Conservation (phyloP, 805 yeast species). For the Myxozyma vanderwaltii region DNA sequence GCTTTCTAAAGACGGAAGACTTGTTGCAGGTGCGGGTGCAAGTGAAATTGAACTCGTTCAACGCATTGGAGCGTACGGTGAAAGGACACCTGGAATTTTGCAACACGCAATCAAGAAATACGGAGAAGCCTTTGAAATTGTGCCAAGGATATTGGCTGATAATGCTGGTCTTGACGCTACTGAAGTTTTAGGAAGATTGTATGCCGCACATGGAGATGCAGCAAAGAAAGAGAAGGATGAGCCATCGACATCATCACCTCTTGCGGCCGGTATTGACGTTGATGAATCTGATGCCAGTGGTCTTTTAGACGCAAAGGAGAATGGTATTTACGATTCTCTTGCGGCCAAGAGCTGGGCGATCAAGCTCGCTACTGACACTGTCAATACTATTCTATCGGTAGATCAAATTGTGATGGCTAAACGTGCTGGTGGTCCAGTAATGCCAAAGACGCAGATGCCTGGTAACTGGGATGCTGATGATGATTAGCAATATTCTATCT, state of each 20-base stretch:
- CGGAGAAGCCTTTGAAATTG: slow-evolving; percentile 91
- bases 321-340: slow-evolving; percentile 76
- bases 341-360: slow-evolving; percentile 84
- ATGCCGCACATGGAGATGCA: slow-evolving; percentile 78
- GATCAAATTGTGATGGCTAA: slow-evolving; percentile 99
- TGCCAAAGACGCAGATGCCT: slow-evolving; percentile 83
- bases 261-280: slow-evolving; percentile 65
- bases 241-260: neutral
- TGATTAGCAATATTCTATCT: too few species aligned
- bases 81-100: slow-evolving; percentile 86
- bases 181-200: slow-evolving; percentile 83
- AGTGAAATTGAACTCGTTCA: slow-evolving; percentile 85
- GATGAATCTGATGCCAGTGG: slow-evolving; percentile 61
- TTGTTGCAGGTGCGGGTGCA: slow-evolving; percentile 96
- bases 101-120: slow-evolving; percentile 93
- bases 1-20: slow-evolving; percentile 73
- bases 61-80: slow-evolving; percentile 81
- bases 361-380: slow-evolving; percentile 93
- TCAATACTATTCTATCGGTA: slow-evolving; percentile 82
- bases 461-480: slow-evolving; percentile 98
- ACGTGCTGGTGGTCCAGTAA: slow-evolving; percentile 96
- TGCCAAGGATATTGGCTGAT: slow-evolving; percentile 90
- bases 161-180: slow-evolving; percentile 91
- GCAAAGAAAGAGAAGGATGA: slow-evolving; percentile 25
- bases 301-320: slow-evolving; percentile 66